These are phyloP conservation scores for Ormosia semicastrata DNA, from an alignment of 306 rosid genomes.

Conservation along the genomic window DNA sequence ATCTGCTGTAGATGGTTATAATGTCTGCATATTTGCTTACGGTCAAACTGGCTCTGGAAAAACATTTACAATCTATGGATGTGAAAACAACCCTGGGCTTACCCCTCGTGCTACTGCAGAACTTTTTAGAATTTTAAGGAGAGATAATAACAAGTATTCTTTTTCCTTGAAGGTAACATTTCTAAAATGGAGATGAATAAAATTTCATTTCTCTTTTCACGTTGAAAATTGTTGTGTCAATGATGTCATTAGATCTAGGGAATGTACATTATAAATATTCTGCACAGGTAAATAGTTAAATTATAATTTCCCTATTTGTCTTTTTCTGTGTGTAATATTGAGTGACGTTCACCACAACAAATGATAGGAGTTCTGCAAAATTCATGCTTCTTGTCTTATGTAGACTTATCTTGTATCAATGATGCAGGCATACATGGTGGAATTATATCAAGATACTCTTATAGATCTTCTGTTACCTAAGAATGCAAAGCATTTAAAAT, in stretches of 20 bases:
- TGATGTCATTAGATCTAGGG: neutral
- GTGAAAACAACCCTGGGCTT: conserved; percentile 73
- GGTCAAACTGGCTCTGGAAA: conserved; percentile 99
- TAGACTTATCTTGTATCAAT: conserved; percentile 1
- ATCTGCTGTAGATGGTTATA: conserved; percentile 90
- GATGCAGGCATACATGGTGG: conserved; percentile 84
- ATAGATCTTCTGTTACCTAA: conserved; percentile 77
- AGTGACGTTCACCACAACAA: neutral
- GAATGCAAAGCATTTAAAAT: conserved; percentile 60
- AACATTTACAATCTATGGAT: conserved; percentile 91
- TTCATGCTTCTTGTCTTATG: neutral
- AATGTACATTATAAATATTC: neutral
- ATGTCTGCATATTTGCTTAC: conserved; percentile 96
- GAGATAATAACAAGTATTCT: conserved; percentile 77
- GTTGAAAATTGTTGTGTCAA: neutral
- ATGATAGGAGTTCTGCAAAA: neutral
- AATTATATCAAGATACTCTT: conserved; percentile 86
- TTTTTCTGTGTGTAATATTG: neutral
- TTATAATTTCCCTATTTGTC: neutral
- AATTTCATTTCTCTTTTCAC: neutral
- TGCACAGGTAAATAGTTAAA: neutral
- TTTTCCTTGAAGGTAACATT: conserved; percentile 81
- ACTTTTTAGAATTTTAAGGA: conserved; percentile 71
- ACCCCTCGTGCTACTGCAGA: conserved; percentile 91
- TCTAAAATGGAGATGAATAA: neutral